These are phyloP conservation scores for Tolypocladium paradoxum DNA, from an alignment of 2,329 filamentous ascomycete genomes.

Conservation along the genomic window DNA sequence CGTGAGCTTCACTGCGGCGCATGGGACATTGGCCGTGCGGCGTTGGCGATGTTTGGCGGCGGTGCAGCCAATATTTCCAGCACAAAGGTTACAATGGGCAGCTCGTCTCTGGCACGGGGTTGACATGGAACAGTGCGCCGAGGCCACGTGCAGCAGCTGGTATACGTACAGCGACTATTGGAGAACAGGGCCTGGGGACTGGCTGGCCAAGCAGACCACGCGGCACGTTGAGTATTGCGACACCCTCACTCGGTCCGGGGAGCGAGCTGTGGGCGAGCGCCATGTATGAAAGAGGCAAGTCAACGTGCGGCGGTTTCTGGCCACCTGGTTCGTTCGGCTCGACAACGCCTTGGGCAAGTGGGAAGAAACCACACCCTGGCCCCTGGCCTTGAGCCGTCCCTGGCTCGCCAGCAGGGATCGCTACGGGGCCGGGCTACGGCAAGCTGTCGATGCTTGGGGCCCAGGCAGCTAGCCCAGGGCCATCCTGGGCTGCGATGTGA, in stretches of 20 bases:
- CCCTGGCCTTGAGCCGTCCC: not conserved
- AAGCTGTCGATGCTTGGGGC: no score
- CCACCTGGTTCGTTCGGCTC: not conserved
- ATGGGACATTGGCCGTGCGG: no score
- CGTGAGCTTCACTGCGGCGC: no score
- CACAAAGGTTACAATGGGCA: not conserved
- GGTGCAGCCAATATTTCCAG: not conserved
- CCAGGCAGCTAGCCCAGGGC: not conserved
- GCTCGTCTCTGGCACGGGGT: not conserved
- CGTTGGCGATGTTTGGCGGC: not conserved
- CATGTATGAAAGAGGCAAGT: not conserved
- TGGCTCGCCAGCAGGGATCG: not conserved
- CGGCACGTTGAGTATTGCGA: not conserved
- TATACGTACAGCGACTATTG: not conserved
- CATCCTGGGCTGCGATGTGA: not conserved
- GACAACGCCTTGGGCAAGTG: not conserved
- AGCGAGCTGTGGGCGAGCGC: not conserved
- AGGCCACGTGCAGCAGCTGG: no score
- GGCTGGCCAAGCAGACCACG: not conserved
- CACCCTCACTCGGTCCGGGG: not conserved
- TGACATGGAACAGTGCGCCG: not conserved
- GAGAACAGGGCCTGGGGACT: not conserved
- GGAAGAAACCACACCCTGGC: not conserved
- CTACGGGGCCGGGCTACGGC: no score
- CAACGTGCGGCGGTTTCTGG: not conserved